Percentiles rank a stretch among this genome's conserved stretches.
These are phyloP conservation scores for Arthrinium puccinioides DNA, from an alignment of 2,329 filamentous ascomycete species.

Conservation along the genomic window DNA sequence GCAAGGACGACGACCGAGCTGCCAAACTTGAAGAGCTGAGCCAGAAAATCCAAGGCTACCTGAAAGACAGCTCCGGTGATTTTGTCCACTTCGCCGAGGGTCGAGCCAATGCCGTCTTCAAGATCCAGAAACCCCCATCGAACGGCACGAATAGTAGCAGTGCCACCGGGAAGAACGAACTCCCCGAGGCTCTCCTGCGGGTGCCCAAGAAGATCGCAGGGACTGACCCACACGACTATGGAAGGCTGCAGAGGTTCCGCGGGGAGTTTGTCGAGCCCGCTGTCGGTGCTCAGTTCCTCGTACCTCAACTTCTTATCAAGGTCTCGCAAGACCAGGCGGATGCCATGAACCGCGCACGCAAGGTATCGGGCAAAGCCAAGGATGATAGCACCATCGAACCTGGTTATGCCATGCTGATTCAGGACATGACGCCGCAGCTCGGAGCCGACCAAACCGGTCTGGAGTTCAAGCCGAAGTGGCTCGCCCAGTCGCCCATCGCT, in stretches of 20 bases:
- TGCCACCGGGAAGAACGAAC: conserved; percentile 25
- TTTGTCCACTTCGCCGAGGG: conserved; percentile 55
- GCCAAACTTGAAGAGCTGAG: neutral
- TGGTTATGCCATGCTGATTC: conserved; percentile 63
- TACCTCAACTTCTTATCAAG: conserved; percentile 21
- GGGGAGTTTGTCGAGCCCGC: conserved; percentile 44
- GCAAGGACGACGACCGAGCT: neutral
- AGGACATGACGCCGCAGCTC: conserved; percentile 56
- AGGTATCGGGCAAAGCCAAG: conserved; percentile 29
- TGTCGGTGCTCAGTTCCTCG: conserved; percentile 25
- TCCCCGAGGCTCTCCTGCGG: conserved; percentile 47
- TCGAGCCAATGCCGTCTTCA: conserved; percentile 70
- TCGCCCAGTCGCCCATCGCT: conserved; percentile 67
- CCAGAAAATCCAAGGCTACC: neutral
- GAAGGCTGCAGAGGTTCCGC: conserved; percentile 39
- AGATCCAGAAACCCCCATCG: conserved; percentile 36
- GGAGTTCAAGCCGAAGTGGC: conserved; percentile 84
- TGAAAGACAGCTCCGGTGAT: conserved; percentile 12
- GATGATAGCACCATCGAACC: conserved; percentile 34
- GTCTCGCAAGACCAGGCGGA: conserved; percentile 35
- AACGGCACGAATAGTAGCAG: no score
- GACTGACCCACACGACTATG: conserved; percentile 37
- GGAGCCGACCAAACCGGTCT: conserved; percentile 34
- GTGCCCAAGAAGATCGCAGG: conserved; percentile 47
- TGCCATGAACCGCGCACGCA: conserved; percentile 44